These are phyloP conservation scores for Ceriops tagal DNA, from an alignment of 345 rosid species.

Conservation along the genomic window DNA sequence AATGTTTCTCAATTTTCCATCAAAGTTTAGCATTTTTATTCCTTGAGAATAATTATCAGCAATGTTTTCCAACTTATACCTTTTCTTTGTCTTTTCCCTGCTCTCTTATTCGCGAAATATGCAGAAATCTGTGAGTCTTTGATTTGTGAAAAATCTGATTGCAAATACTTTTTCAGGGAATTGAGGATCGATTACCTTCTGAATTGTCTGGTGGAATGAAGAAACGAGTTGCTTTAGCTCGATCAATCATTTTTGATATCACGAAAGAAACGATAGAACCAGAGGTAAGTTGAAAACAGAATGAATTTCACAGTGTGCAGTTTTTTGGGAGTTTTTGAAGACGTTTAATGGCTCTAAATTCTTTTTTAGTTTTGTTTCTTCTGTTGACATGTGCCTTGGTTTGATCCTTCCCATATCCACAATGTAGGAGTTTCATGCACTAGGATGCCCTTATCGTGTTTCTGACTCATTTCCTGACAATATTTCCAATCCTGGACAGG, in stretches of 20 bases:
- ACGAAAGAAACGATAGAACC: constrained; percentile 81
- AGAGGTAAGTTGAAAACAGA: constrained; percentile 51
- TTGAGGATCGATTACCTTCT: constrained; percentile 86
- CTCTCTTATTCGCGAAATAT: neutral
- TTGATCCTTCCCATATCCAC: no score
- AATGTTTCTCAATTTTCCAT: neutral
- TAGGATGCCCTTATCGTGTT: neutral
- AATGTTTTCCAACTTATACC: neutral
- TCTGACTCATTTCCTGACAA: neutral
- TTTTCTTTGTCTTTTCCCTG: neutral
- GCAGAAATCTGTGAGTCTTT: neutral
- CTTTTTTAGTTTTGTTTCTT: no score
- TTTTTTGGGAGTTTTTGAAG: neutral
- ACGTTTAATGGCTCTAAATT: no score
- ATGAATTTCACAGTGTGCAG: constrained; percentile 1
- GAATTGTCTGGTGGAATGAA: constrained; percentile 98
- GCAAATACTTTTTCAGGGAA: constrained; percentile 52
- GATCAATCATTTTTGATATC: constrained; percentile 76
- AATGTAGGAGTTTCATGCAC: no score
- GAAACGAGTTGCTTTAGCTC: constrained; percentile 98
- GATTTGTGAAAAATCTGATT: constrained; percentile 7
- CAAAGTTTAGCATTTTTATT: constrained; percentile 1
- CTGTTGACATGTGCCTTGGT: no score
- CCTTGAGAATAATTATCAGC: neutral
- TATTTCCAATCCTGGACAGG: constrained; percentile 33